Base-by-base conservation (phyloP, 306 rosid species). In the Neltuma alba region DNA sequence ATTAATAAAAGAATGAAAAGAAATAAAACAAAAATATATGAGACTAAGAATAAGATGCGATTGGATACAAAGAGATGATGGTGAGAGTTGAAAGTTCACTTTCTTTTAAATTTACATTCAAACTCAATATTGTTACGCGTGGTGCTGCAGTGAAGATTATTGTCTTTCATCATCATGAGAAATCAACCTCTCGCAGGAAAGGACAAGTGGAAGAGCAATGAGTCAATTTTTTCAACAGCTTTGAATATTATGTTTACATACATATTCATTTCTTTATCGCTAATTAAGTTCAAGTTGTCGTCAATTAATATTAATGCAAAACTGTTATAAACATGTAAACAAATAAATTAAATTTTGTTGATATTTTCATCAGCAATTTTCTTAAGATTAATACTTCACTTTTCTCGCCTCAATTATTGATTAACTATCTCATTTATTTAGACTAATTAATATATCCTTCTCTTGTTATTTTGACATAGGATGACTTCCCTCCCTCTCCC, bases 181-280 rank as follows among this genome's bases (percentile, higher is more conserved):
- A 83, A 88, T 88, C 91, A 65, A 81, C 61, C 82, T 79, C 82
- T 76, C 84, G 84, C 44, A 69, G 78, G 34, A 81, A 63, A 64
- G 65, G 89, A 82, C 85, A 82, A 75, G 16, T 68, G 79, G 21
- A 21, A 23, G 61, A n/a, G 61, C 11, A 21, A 36, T 55, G n/a
- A 50, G 84, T 92, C 88, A 63, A 64, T 82, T 79, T 87, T 73
- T 79, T 73, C 55, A n/a, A 63, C 87, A 88, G 70, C 4, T 76
- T 23, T 61, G 83, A 85, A 73, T 50, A 14, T 47, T 50, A 81
- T 41, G n/a, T 60, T 14, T 30, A 57, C 4, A 1, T 2, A 57
- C 7, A 11, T 11, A 10, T 25, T 57, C 33, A 3, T 57, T 57
- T 4, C 10, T 57, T 25, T 23, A 57, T 25, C 33, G 31, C 3